phyloP scores from a whole-genome alignment of 1,284 basidiomycete genomes.

The Paramarasmius palmivorus region DNA sequence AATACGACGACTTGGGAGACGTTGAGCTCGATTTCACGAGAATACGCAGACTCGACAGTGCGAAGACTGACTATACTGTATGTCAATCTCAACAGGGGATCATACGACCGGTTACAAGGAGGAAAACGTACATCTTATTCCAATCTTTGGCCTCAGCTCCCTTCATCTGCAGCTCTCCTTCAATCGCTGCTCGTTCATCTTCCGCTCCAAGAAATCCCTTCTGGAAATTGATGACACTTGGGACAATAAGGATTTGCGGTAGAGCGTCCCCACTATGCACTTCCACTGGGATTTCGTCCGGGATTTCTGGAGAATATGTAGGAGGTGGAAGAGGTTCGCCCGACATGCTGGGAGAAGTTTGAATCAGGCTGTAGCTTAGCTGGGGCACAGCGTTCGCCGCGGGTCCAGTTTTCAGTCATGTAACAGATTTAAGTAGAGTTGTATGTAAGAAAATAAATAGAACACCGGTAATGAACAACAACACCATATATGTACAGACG shows the following conservation, averaged over 20 bases:
- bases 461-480: slow-evolving; percentile 26
- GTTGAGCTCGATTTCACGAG: slow-evolving; percentile 64
- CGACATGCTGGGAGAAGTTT: slow-evolving; percentile 30
- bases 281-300: slow-evolving; percentile 21
- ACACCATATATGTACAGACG: slow-evolving; percentile 22
- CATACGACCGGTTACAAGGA: slow-evolving; percentile 12
- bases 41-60: slow-evolving; percentile 63
- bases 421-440: not conserved
- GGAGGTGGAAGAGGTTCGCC: slow-evolving; percentile 41
- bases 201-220: slow-evolving; percentile 79
- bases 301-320: slow-evolving; percentile 44
- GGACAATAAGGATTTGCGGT: slow-evolving; percentile 68
- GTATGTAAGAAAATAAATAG: slow-evolving; percentile 2
- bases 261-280: slow-evolving; percentile 10
- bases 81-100: slow-evolving; percentile 13
- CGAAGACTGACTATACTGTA: slow-evolving; percentile 63
- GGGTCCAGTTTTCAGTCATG: slow-evolving; percentile 12
- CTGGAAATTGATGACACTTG: slow-evolving; percentile 71
- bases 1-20: slow-evolving; percentile 54
- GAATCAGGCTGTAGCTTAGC: not conserved
- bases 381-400: not conserved
- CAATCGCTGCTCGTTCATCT: slow-evolving; percentile 74
- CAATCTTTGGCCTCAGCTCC: slow-evolving; percentile 57
- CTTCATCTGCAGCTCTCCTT: slow-evolving; percentile 82
- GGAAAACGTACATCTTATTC: slow-evolving; percentile 63